Evolutionary conservation across 1,284 basidiomycete species (phyloP), one percentile per base, ranked within the genome.

Genomic region (Exsudoporus floridanus): DNA sequence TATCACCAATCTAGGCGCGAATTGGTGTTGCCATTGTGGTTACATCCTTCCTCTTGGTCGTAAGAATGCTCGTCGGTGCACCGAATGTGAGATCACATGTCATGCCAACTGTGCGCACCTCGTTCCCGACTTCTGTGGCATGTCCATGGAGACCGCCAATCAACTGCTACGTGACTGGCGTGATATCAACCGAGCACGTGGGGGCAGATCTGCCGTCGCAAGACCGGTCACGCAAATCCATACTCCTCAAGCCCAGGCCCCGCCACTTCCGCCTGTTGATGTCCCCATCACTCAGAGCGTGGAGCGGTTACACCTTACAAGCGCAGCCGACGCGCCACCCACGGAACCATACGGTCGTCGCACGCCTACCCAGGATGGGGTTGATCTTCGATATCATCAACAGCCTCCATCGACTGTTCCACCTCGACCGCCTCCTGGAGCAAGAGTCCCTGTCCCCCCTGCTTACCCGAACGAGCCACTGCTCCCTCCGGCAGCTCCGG

Each of bases 21-120:
- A 97, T 69, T 99, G 97, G 97, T 99, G 97, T 73, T 99, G 96
- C 71, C 97, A 99, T 72, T 99, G 97, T 72, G 97, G 97, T 59
- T 94, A 94, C 67, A 98, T 99, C 82, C 84, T 99, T 36, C 94
- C 97, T 46, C 83, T 99, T 47, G 97, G 97, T 49, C 87, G 95
- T 59, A 98, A 98, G 78, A 96, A 97, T 70, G 91, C 94, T 23
- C 86, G 94, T 53, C 91, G 92, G 73, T 99, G 97, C 73, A 87
- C 88, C 47, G 96, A 99, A 71, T 99, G 97, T 73, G 87, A 89
- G 66, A 87, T 98, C 58, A 98, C 96, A 49, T 97, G 94, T 63
- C 97, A 99, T 74, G 94, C 94, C 21, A 94, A 97, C 60, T 99
- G 97, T 73, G 93, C 94, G 1, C 97, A 99, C 70, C 83, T 99